Conservation (phyloP, 83 land plant species). For the Isoetes engelmannii region DNA sequence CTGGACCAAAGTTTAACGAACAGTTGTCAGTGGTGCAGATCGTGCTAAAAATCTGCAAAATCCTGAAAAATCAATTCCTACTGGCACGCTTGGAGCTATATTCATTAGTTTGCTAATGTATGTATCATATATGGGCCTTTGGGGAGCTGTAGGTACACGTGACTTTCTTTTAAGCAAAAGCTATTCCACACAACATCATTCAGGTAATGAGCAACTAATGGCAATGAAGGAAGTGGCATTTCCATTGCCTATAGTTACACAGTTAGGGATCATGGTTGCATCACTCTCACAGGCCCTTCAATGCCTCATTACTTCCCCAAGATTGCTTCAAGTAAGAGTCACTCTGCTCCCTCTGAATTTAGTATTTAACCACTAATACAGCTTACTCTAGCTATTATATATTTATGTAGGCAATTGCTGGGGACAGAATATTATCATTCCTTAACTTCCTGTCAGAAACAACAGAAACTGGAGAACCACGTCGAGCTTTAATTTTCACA, state of each 20-base stretch:
- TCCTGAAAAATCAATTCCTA: slow-evolving; percentile 8
- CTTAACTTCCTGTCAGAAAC: neutral
- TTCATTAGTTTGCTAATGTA: slow-evolving; percentile 9
- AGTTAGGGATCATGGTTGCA: slow-evolving; percentile 12
- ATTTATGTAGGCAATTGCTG: slow-evolving; percentile 13
- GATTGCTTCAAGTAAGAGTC: slow-evolving; percentile 4
- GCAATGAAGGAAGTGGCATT: slow-evolving; percentile 12
- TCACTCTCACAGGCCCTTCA: slow-evolving; percentile 11
- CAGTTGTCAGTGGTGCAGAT: slow-evolving; percentile 14
- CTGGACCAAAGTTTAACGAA: too few species aligned
- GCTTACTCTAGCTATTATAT: neutral
- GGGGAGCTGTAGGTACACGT: slow-evolving; percentile 13
- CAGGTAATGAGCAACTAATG: neutral
- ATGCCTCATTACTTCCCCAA: slow-evolving; percentile 8
- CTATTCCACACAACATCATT: neutral
- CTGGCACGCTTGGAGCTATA: slow-evolving; percentile 14
- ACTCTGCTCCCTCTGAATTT: neutral
- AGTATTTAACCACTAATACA: neutral
- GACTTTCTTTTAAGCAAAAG: neutral
- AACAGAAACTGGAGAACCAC: slow-evolving; percentile 6
- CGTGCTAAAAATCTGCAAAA: slow-evolving; percentile 5
- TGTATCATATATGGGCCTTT: slow-evolving; percentile 1
- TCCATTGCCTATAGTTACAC: slow-evolving; percentile 6
- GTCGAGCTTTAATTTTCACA: slow-evolving; percentile 5
- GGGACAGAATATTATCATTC: slow-evolving; percentile 8